These are phyloP conservation scores for Trichoderma orchidacearum DNA, from an alignment of 495 filamentous ascomycete species.

Conservation along the genomic window DNA sequence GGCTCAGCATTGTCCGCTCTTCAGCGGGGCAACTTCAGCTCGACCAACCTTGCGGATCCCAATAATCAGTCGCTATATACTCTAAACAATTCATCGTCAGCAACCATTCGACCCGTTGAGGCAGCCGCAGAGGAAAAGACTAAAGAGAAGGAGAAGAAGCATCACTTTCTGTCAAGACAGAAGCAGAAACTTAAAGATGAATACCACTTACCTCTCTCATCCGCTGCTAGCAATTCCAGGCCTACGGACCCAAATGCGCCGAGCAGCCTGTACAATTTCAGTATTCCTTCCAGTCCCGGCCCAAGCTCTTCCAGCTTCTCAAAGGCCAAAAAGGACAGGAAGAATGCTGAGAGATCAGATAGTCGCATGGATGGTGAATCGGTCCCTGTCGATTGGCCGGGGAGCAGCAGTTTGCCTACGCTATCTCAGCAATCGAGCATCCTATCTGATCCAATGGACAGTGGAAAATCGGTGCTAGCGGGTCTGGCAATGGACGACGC, in stretches of 20 bases:
- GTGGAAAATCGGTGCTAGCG: constrained; percentile 44
- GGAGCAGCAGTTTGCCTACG: constrained; percentile 26
- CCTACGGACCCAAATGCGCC: constrained; percentile 76
- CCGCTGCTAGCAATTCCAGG: constrained; percentile 78
- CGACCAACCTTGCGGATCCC: constrained; percentile 60
- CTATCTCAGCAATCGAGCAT: constrained; percentile 6
- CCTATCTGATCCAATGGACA: constrained; percentile 28
- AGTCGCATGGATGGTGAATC: constrained; percentile 18
- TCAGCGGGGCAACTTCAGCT: constrained; percentile 59
- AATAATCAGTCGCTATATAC: constrained; percentile 65
- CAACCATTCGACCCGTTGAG: constrained; percentile 50
- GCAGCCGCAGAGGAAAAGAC: constrained; percentile 16
- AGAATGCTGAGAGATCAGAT: constrained; percentile 64
- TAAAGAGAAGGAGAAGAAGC: constrained; percentile 54
- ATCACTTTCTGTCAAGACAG: constrained; percentile 80
- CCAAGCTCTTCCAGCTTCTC: constrained; percentile 59
- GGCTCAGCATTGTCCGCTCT: constrained; percentile 44
- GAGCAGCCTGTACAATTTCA: constrained; percentile 64
- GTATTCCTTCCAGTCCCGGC: constrained; percentile 53
- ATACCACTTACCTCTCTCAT: constrained; percentile 71
- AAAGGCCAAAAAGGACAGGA: constrained; percentile 64
- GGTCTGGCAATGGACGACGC: constrained; percentile 81
- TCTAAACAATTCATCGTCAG: constrained; percentile 69
- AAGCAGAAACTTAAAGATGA: constrained; percentile 80
- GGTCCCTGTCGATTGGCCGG: constrained; percentile 36